Conservation (phyloP, 495 filamentous ascomycete species). For the Chaetomium fimeti region DNA sequence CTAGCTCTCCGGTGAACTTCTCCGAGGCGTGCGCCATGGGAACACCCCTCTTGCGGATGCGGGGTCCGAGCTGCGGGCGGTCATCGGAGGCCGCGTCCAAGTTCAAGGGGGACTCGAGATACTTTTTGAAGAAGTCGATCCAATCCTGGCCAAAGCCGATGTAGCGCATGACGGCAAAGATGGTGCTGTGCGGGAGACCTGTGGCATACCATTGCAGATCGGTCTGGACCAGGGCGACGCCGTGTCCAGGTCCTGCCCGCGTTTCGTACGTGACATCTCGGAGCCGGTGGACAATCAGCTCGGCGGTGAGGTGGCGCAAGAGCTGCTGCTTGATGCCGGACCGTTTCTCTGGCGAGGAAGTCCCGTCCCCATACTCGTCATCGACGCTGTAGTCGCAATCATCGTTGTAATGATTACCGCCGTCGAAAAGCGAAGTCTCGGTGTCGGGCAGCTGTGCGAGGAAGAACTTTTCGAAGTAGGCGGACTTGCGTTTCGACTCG, state of each 20-base stretch:
- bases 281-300: conserved; percentile 56
- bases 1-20: conserved; percentile 59
- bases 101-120: conserved; percentile 60
- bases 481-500: conserved; percentile 23
- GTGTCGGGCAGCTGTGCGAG: conserved; percentile 50
- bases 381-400: conserved; percentile 24
- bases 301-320: conserved; percentile 58
- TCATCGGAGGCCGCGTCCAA: conserved; percentile 53
- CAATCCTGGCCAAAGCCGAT: conserved; percentile 59
- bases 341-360: conserved; percentile 21
- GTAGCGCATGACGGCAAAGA: conserved; percentile 58
- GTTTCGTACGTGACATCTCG: conserved; percentile 30
- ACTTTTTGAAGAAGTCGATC: conserved; percentile 62
- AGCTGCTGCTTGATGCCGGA: conserved; percentile 57
- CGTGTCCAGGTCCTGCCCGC: conserved; percentile 36
- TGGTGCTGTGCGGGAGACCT: conserved; percentile 58
- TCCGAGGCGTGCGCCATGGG: conserved; percentile 63
- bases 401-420: conserved; percentile 29
- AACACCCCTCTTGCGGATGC: conserved; percentile 55
- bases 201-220: conserved; percentile 62
- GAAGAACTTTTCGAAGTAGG: conserved; percentile 43
- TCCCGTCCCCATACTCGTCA: not conserved
- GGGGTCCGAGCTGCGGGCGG: conserved; percentile 33
- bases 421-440: conserved; percentile 37
- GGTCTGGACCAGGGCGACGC: conserved; percentile 62